Conservation (phyloP, 352 stramenopile species). For the Aphanomyces stellatus region DNA sequence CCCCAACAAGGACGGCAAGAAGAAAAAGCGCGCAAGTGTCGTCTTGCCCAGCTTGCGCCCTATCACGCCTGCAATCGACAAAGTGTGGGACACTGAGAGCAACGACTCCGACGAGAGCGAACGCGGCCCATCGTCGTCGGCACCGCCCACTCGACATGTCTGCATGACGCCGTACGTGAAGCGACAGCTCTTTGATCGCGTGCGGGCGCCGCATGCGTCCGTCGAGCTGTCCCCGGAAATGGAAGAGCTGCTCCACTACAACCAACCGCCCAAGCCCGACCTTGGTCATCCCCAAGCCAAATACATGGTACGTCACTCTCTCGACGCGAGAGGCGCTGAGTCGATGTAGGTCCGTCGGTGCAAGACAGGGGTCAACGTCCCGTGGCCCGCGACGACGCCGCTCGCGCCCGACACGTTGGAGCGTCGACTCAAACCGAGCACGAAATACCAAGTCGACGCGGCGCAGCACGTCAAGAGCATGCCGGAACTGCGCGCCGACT, state of each 20-base stretch:
- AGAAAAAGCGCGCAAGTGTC: neutral
- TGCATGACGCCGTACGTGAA: constrained; percentile 15
- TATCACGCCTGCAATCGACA: neutral
- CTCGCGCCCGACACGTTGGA: constrained; percentile 11
- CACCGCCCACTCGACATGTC: neutral
- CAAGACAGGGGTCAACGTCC: constrained; percentile 33
- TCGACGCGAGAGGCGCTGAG: constrained; percentile 23
- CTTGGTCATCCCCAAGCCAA: constrained; percentile 22
- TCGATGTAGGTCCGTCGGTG: constrained; percentile 29
- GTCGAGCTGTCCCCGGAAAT: neutral
- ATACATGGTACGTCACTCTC: constrained; percentile 8
- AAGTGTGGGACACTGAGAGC: neutral
- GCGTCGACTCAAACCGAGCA: constrained; percentile 3
- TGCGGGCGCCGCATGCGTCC: neutral
- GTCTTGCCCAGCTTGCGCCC: neutral
- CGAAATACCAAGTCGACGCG: constrained; percentile 12
- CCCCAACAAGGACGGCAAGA: neutral
- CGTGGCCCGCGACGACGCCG: constrained; percentile 61
- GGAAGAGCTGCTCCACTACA: constrained; percentile 8
- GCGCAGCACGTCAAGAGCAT: constrained; percentile 9
- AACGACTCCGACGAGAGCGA: neutral
- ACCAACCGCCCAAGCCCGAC: neutral
- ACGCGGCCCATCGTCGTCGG: neutral
- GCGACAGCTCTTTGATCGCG: constrained; percentile 17
- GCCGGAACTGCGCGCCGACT: constrained; percentile 5